Evolutionary conservation across 2,329 filamentous ascomycete species (phyloP).

Genomic region (Penicillium sp.): DNA sequence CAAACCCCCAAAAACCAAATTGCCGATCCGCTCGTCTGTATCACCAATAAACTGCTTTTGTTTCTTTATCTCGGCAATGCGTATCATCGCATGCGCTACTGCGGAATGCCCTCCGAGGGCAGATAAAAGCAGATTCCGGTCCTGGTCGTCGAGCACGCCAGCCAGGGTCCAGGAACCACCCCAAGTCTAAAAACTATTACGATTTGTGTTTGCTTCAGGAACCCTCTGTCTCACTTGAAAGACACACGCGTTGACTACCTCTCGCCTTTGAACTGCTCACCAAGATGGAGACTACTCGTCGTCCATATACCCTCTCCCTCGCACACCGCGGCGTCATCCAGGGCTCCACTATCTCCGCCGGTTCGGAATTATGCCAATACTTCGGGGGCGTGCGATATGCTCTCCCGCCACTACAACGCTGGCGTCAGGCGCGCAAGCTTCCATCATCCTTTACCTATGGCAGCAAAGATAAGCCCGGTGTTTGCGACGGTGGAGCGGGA

Average conservation of each 20-base stretch:
- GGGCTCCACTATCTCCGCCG: slow-evolving; percentile 47
- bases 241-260: neutral
- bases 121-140: slow-evolving; percentile 2
- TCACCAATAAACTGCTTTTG: slow-evolving; percentile 11
- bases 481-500: slow-evolving; percentile 39
- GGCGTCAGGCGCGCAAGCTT: slow-evolving; percentile 49
- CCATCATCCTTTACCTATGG: slow-evolving; percentile 53
- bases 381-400: slow-evolving; percentile 58
- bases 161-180: neutral
- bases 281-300: slow-evolving; percentile 26
- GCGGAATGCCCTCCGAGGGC: slow-evolving; percentile 8
- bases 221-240: neutral
- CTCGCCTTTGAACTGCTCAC: neutral
- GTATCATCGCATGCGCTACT: slow-evolving; percentile 1
- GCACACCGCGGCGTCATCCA: slow-evolving; percentile 48
- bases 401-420: slow-evolving; percentile 51
- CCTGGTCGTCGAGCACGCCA: neutral
- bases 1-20: slow-evolving; percentile 4
- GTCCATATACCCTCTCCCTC: slow-evolving; percentile 26
- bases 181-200: neutral
- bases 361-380: slow-evolving; percentile 46
- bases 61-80: slow-evolving; percentile 17
- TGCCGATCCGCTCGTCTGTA: slow-evolving; percentile 18
- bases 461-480: slow-evolving; percentile 47
- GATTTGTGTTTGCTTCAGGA: neutral